A percentile compares a stretch with the other conserved stretches of the same genome.
Conservation (phyloP, 2,329 filamentous ascomycete species). For the Neurospora sp. region DNA sequence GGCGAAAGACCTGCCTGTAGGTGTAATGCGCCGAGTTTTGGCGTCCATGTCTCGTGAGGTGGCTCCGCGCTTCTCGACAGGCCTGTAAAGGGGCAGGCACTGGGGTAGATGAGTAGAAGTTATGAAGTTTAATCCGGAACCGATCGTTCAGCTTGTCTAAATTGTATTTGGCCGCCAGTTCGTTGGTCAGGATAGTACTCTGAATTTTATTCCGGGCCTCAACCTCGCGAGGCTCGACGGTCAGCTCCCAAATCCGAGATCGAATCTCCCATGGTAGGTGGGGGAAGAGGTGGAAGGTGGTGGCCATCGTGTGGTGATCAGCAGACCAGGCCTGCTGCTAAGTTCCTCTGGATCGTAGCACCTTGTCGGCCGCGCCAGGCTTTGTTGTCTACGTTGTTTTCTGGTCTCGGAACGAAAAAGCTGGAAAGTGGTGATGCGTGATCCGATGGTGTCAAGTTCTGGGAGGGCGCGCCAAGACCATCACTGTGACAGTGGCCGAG, state of each 20-base stretch:
- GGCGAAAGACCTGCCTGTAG: not conserved
- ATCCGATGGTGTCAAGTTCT: not conserved
- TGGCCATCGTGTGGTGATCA: not conserved
- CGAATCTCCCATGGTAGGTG: not conserved
- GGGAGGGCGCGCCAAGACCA: no score
- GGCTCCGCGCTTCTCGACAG: not conserved
- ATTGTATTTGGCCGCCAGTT: not conserved
- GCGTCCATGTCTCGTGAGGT: not conserved
- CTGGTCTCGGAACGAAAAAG: not conserved
- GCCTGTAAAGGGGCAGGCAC: not conserved
- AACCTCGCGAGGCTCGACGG: not conserved
- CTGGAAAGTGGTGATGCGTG: not conserved
- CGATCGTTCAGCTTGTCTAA: not conserved
- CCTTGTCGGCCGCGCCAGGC: no score
- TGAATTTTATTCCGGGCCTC: no score
- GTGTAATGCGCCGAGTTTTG: not conserved
- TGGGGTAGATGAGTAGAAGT: not conserved
- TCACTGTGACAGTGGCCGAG: not conserved
- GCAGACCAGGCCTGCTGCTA: not conserved
- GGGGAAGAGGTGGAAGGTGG: not conserved
- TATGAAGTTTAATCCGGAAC: not conserved
- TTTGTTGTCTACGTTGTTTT: not conserved
- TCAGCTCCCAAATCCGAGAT: not conserved
- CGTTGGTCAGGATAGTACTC: not conserved
- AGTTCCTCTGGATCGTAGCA: not conserved